These are phyloP conservation scores for Fusarium nisikadoi DNA, from an alignment of 2,329 filamentous ascomycete species.

Conservation along the genomic window DNA sequence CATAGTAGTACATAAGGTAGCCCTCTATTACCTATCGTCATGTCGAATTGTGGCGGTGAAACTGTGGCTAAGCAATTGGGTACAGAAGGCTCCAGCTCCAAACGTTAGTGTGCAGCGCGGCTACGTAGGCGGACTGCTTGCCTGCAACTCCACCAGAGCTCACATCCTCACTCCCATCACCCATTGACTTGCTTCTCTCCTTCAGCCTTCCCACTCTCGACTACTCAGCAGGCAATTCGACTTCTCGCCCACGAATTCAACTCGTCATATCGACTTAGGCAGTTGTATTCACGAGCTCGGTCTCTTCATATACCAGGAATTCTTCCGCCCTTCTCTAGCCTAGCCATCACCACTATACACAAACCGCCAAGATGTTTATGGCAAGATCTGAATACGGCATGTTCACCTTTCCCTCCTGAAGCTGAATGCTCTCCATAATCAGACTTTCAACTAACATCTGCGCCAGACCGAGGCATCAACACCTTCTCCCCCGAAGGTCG, in stretches of 20 bases:
- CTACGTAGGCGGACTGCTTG: constrained; percentile 55
- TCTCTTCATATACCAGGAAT: constrained; percentile 6
- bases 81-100: constrained; percentile 22
- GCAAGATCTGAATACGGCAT: constrained; percentile 99
- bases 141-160: constrained; percentile 48
- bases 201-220: constrained; percentile 18
- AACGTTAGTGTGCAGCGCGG: constrained; percentile 21
- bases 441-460: constrained; percentile 32
- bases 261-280: neutral
- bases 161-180: constrained; percentile 36
- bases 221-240: neutral
- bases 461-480: constrained; percentile 94
- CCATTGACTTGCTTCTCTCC: constrained; percentile 22
- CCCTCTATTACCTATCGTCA: neutral
- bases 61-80: constrained; percentile 22
- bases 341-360: constrained; percentile 30
- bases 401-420: constrained; percentile 50
- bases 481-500: constrained; percentile 99
- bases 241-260: neutral
- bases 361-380: constrained; percentile 89
- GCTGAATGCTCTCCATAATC: constrained; percentile 6
- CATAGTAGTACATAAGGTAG: too few relatives aligned
- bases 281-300: neutral
- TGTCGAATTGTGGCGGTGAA: constrained; percentile 30
- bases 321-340: constrained; percentile 15